Base-by-base conservation (phyloP, 768 basidiomycete species). In the Sarcodon sp. region DNA sequence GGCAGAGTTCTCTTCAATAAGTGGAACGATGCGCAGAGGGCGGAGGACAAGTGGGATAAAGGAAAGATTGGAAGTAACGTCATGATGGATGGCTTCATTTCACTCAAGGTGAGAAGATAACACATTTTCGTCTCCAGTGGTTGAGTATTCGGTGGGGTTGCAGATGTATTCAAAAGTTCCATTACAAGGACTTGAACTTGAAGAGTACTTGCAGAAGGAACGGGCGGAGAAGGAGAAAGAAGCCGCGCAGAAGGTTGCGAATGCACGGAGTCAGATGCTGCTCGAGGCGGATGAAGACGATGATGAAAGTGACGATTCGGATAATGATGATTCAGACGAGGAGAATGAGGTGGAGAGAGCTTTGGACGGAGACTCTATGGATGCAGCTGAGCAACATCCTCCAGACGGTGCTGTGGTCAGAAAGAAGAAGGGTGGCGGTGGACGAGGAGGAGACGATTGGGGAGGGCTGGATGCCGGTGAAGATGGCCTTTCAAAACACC, bases 161-260 rank as follows among this genome's bases (percentile, higher is more conserved):
- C 52, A 91, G 87, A 81, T 99, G 67, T 79, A 86, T 55, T 77
- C 82, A 47, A 99, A 91, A 70, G 82, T 94, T 4, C 87, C 90
- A 3, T 70, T 99, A 11, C 78, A 85, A 58, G 96, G 94, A 13
- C 72, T 75, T 3, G 96, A 99, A 60, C 71, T 99, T 12, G 91
- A 93, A 53, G 77, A 73, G 10, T 78, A 83, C 61, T 71, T 86
- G 37, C 78, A 78, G 46, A 84, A 79, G 53, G 86, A 94, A 59
- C 79, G 81, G 13, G 70, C 71, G 3, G 77, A 69, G 21, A 85
- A 81, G 58, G 92, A 96, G 59, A 84, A 83, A 54, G 87, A 87
- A 56, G 86, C 82, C 0, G 89, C 87, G 0, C 81, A 88, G 43
- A 83, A 90, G 65, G 92, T 88, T 3, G 82, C 83, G 0, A 68